Conservation (phyloP, 805 yeast species). For the Hanseniaspora singularis region DNA sequence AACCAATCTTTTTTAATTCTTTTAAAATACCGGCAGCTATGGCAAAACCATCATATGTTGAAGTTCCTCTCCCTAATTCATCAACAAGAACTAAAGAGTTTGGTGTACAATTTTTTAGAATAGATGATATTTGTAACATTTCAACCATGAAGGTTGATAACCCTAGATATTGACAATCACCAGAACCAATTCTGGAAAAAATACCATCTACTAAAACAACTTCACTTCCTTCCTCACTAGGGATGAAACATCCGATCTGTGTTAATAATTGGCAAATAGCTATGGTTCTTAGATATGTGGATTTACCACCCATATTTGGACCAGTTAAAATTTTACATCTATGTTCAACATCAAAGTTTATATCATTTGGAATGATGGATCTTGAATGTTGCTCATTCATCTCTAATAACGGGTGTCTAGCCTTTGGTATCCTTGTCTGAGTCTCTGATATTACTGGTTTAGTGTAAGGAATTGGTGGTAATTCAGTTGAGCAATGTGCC, state of each 20-base stretch:
- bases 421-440: slow-evolving; percentile 42
- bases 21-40: slow-evolving; percentile 93
- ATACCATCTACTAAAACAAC: slow-evolving; percentile 80
- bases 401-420: slow-evolving; percentile 92
- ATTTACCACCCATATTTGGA: slow-evolving; percentile 96
- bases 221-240: slow-evolving; percentile 58
- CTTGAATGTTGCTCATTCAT: slow-evolving; percentile 63
- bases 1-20: slow-evolving; percentile 57
- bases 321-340: slow-evolving; percentile 76
- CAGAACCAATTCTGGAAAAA: slow-evolving; percentile 95
- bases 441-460: slow-evolving; percentile 48
- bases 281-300: slow-evolving; percentile 79
- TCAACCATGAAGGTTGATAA: slow-evolving; percentile 96
- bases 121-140: slow-evolving; percentile 92
- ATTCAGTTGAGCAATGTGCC: slow-evolving; percentile 62
- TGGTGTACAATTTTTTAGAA: slow-evolving; percentile 69
- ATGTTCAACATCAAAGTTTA: slow-evolving; percentile 35
- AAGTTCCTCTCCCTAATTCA: slow-evolving; percentile 73
- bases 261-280: slow-evolving; percentile 81
- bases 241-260: slow-evolving; percentile 83
- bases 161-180: slow-evolving; percentile 94
- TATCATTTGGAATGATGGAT: slow-evolving; percentile 84
- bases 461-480: slow-evolving; percentile 71
- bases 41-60: slow-evolving; percentile 94
- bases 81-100: slow-evolving; percentile 86